A percentile compares a stretch with the other conserved stretches of the same genome.
These are phyloP conservation scores for Spiraea crenata DNA, from an alignment of 331 rosid species.

Conservation along the genomic window DNA sequence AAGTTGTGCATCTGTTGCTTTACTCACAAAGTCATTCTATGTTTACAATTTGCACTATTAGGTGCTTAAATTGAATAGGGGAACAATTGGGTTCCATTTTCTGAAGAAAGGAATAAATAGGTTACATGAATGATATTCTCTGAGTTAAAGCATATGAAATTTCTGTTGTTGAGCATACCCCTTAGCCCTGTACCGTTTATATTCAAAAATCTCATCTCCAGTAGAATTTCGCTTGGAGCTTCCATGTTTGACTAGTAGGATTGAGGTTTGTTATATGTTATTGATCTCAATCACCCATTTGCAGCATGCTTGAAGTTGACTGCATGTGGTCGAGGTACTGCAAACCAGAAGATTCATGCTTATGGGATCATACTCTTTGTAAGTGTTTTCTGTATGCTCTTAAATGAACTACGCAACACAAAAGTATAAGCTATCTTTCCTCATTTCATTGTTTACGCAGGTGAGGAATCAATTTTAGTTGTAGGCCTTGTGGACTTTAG, in stretches of 20 bases:
- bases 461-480: neutral
- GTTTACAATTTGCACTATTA: neutral
- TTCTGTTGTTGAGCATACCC: neutral
- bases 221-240: neutral
- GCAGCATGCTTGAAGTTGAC: conserved; percentile 72
- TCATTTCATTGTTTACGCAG: conserved; percentile 13
- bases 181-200: neutral
- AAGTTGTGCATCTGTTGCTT: neutral
- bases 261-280: conserved; percentile 5
- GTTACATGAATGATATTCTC: neutral
- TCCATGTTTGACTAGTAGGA: conserved; percentile 4
- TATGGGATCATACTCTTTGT: conserved; percentile 64
- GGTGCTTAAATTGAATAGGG: conserved; percentile 4
- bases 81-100: neutral
- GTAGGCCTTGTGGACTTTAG: conserved; percentile 12
- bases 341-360: conserved; percentile 66
- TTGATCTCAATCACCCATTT: conserved; percentile 34
- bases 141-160: neutral
- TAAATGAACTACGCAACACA: conserved; percentile 7
- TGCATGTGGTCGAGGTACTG: conserved; percentile 52
- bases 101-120: neutral
- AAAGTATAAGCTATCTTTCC: conserved; percentile 1
- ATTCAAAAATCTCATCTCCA: neutral
- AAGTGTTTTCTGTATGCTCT: conserved; percentile 35
- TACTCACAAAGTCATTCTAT: neutral